phyloP scores from a whole-genome alignment of 495 filamentous ascomycete genomes.

The Penicillium canescens region DNA sequence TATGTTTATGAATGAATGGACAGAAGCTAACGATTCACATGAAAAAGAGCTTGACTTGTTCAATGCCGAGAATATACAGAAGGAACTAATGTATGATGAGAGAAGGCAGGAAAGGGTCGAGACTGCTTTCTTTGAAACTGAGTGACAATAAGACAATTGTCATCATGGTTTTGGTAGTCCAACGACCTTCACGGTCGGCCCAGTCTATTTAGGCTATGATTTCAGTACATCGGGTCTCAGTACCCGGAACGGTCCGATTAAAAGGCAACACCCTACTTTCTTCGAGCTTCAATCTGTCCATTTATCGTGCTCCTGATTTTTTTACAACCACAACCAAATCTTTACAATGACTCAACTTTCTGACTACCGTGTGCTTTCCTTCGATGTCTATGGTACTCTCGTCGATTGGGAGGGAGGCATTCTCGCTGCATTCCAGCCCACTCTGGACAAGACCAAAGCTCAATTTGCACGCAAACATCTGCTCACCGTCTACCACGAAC shows the following conservation, averaged over 20 bases:
- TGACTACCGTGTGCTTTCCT: constrained; percentile 57
- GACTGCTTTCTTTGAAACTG: background rate
- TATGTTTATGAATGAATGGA: background rate
- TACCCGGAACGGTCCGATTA: background rate
- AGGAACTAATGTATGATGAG: background rate
- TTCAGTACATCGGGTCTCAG: background rate
- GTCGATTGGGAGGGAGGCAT: constrained; percentile 69
- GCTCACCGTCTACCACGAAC: constrained; percentile 37
- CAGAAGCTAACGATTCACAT: background rate
- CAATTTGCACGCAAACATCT: constrained; percentile 43
- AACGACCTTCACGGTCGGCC: no score
- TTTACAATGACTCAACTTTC: constrained; percentile 36
- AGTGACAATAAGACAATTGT: background rate
- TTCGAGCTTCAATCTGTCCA: background rate
- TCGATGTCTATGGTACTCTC: constrained; percentile 83
- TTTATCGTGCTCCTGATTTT: background rate
- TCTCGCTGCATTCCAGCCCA: constrained; percentile 38
- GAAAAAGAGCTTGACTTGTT: background rate
- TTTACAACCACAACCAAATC: background rate
- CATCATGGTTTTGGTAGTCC: background rate
- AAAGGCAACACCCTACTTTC: background rate
- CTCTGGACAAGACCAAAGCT: constrained; percentile 40
- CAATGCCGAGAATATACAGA: background rate
- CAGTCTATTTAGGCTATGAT: no score
- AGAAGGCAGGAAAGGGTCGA: background rate